Base-by-base conservation (phyloP, 2,329 filamentous ascomycete species). In the Gliomastix tumulicola region DNA sequence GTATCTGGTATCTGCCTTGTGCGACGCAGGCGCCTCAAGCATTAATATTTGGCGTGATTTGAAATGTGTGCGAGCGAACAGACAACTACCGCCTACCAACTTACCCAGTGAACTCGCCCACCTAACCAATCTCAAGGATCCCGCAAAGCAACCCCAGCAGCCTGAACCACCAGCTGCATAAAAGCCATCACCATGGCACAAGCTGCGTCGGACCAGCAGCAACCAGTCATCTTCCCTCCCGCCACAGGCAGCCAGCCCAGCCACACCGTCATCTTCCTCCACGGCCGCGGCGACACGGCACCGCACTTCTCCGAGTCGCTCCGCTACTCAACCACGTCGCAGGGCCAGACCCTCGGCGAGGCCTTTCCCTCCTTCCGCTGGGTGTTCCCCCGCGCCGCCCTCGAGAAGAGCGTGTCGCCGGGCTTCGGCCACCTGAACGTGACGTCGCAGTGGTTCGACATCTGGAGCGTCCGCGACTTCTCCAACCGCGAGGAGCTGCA, bases 361-460 rank as follows among this genome's bases (percentile, higher is more conserved):
- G 46, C 51, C 8, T 65, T 71, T 23, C 67, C 69, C 5, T 57
- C 60, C 6, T 57, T 71, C 45, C 60, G 63, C 37, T 73, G 66
- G 63, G 65, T 74, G 7, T 74, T 73, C 37, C 68, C 68, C 9
- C 57, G 61, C 36, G 64, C 68, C 3, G 59, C 60, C 10, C 17
- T 48, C 25, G 25, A 23, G 48, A 51, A 36, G 28, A 50, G 34
- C 45, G 50, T 32, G 53, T 56, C 36, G 40, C n/a, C 13, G 19
- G 12, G 20, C 20, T 33, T 17, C 20, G 34, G 42, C 34, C 32
- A 43, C 23, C 45, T 47, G 34, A 48, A 55, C 19, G 41, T 48
- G 7, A 38, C 45, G 38, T 55, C 60, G 8, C 66, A 71, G 44
- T 75, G 69, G 71, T 75, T 74, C 47, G 69, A 75, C 45, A 57